These are phyloP conservation scores for Phytophthora kernoviae DNA, from an alignment of 352 stramenopile genomes.

Conservation along the genomic window DNA sequence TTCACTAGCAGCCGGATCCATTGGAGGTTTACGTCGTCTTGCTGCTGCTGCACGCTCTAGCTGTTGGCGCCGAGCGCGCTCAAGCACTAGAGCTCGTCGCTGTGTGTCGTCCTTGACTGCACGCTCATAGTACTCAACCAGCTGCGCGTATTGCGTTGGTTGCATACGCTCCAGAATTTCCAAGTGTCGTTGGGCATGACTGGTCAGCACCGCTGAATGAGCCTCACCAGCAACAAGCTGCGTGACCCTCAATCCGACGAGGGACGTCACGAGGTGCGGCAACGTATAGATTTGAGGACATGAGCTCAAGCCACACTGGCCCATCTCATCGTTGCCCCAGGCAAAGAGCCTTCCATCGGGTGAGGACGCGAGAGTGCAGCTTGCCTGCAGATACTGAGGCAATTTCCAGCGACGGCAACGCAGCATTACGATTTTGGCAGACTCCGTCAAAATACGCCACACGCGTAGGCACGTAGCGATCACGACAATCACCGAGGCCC, in stretches of 20 bases:
- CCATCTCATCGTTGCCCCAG: conserved; percentile 76
- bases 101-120: conserved; percentile 44
- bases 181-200: conserved; percentile 40
- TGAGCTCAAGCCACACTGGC: conserved; percentile 68
- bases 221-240: conserved; percentile 53
- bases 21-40: conserved; percentile 41
- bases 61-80: conserved; percentile 28
- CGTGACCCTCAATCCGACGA: conserved; percentile 57
- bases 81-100: conserved; percentile 40
- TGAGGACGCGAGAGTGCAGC: conserved; percentile 52
- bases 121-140: conserved; percentile 46
- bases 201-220: conserved; percentile 62
- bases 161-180: conserved; percentile 54
- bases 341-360: conserved; percentile 65
- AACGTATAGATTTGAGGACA: conserved; percentile 80
- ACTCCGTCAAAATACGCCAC: conserved; percentile 62
- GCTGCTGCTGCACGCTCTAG: conserved; percentile 30
- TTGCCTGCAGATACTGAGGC: conserved; percentile 53
- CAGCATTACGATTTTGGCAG: background rate
- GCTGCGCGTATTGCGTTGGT: conserved; percentile 44
- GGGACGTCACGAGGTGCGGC: conserved; percentile 66
- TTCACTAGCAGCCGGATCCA: conserved; percentile 32
- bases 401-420: conserved; percentile 28
- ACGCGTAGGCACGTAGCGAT: conserved; percentile 40
- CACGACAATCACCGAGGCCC: conserved; percentile 60